Evolutionary conservation across 2,329 filamentous ascomycete genomes (phyloP).

Genomic region (Exophiala sp.): DNA sequence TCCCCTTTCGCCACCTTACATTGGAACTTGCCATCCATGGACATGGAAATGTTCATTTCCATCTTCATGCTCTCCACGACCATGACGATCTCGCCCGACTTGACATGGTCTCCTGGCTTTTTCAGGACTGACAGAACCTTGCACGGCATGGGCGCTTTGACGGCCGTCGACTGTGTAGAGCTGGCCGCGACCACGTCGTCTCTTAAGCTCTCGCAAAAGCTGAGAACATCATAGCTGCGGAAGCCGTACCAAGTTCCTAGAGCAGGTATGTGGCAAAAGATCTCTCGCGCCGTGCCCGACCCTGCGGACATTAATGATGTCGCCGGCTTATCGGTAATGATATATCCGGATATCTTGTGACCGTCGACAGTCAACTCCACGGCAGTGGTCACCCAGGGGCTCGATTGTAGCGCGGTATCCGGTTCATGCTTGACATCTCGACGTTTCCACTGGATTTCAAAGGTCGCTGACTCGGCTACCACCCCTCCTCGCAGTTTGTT

Average conservation of each 20-base stretch:
- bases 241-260: slow-evolving; percentile 32
- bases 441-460: slow-evolving; percentile 6
- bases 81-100: slow-evolving; percentile 33
- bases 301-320: not conserved
- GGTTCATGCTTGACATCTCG: not conserved
- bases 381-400: slow-evolving; percentile 4
- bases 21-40: slow-evolving; percentile 30
- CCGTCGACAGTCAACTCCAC: slow-evolving; percentile 27
- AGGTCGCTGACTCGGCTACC: not conserved
- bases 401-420: not conserved
- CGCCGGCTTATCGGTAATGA: slow-evolving; percentile 15
- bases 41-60: slow-evolving; percentile 35
- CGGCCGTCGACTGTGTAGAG: slow-evolving; percentile 15
- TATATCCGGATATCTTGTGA: slow-evolving; percentile 26
- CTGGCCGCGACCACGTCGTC: slow-evolving; percentile 17
- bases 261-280: slow-evolving; percentile 32
- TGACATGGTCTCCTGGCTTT: slow-evolving; percentile 32
- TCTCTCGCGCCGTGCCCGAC: not conserved
- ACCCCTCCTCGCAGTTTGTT: slow-evolving; percentile 8
- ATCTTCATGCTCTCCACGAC: slow-evolving; percentile 44
- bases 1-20: slow-evolving; percentile 31
- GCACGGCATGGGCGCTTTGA: slow-evolving; percentile 36
- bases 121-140: slow-evolving; percentile 34
- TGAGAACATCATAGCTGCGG: slow-evolving; percentile 30
- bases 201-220: slow-evolving; percentile 30